These are phyloP conservation scores for Lyophyllum semitale DNA, from an alignment of 768 basidiomycete genomes.

Conservation along the genomic window DNA sequence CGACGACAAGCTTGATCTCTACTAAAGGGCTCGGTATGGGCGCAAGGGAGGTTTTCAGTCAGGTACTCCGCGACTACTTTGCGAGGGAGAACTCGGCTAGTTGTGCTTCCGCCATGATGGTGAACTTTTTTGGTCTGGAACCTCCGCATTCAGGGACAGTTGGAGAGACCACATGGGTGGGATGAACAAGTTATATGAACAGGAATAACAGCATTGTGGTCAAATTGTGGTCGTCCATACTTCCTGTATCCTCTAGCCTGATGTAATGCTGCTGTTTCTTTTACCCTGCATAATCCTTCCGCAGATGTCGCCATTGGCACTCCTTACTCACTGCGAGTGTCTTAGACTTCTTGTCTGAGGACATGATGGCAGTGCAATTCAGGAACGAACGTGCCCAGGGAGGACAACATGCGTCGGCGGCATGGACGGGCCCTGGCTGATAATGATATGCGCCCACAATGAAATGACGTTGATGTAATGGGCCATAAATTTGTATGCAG, in stretches of 20 bases:
- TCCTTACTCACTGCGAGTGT: background rate
- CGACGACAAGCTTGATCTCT: slow-evolving; percentile 66
- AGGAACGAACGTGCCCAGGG: too few relatives aligned
- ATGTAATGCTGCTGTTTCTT: background rate
- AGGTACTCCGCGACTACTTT: too few relatives aligned
- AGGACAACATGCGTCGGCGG: background rate
- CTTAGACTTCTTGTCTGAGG: slow-evolving; percentile 11
- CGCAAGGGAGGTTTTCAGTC: too few relatives aligned
- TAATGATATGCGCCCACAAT: background rate
- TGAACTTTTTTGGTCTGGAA: background rate
- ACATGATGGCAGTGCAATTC: too few relatives aligned
- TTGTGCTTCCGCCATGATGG: background rate
- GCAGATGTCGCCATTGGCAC: background rate
- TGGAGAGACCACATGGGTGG: too few relatives aligned
- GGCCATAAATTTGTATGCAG: background rate
- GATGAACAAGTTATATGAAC: too few relatives aligned
- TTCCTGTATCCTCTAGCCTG: too few relatives aligned
- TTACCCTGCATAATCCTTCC: too few relatives aligned
- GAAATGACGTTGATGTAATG: background rate
- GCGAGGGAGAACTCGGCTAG: too few relatives aligned
- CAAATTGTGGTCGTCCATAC: background rate
- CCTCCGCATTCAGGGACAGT: background rate
- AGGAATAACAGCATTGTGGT: too few relatives aligned
- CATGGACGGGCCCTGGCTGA: background rate
- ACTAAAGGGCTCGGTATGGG: too few relatives aligned